Conservation (phyloP, 208 protist genomes). For the Leishmania tarentolae region DNA sequence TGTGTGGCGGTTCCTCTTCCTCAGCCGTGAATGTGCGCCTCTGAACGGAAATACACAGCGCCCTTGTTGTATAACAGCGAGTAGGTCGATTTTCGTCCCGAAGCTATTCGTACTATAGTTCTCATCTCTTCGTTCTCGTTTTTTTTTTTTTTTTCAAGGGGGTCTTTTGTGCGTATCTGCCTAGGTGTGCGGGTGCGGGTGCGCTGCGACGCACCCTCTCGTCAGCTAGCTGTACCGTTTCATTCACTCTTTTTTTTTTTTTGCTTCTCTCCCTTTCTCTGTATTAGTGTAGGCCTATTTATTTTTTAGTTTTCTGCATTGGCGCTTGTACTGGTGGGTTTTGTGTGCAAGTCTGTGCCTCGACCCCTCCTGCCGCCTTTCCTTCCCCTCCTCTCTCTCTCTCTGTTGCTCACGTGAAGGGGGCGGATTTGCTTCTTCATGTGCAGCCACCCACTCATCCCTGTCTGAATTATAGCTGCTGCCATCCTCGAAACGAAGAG, state of each 20-base stretch:
- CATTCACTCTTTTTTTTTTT: constrained; percentile 6
- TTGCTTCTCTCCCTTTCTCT: not conserved
- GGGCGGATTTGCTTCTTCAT: not conserved
- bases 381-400: not conserved
- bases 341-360: not conserved
- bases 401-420: not conserved
- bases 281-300: not conserved
- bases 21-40: not conserved
- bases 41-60: not conserved
- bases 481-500: not conserved
- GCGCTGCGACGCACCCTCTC: too few relatives aligned
- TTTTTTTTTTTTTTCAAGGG: not conserved
- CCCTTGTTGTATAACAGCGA: not conserved
- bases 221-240: not conserved
- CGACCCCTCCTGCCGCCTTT: too few relatives aligned
- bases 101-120: not conserved
- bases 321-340: not conserved
- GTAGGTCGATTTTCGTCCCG: not conserved
- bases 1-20: not conserved
- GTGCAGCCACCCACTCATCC: not conserved
- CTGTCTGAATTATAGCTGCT: not conserved
- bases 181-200: not conserved
- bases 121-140: not conserved
- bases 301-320: not conserved
- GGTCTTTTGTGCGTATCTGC: not conserved